Percentiles rank a stretch among this genome's conserved stretches.
These are phyloP conservation scores for Teunomyces tritomae DNA, from an alignment of 805 yeast species.

Conservation along the genomic window DNA sequence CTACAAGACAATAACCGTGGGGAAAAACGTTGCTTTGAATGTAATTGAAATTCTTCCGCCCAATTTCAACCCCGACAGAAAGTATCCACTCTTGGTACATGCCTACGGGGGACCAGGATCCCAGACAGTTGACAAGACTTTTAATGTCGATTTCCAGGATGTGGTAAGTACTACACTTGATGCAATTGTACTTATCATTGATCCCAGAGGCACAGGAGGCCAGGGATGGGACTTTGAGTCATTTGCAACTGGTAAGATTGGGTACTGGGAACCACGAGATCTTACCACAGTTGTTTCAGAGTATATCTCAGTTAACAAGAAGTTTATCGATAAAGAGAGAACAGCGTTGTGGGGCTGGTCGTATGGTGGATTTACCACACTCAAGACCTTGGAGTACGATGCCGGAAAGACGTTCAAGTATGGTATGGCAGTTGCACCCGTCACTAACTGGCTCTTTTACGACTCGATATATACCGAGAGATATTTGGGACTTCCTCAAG, in stretches of 20 bases:
- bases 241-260: slow-evolving; percentile 56
- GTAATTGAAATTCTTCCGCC: slow-evolving; percentile 64
- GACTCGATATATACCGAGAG: slow-evolving; percentile 95
- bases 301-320: slow-evolving; percentile 42
- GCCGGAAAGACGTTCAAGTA: slow-evolving; percentile 70
- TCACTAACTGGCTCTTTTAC: slow-evolving; percentile 88
- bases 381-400: slow-evolving; percentile 85
- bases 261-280: slow-evolving; percentile 78
- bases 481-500: slow-evolving; percentile 82
- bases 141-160: slow-evolving; percentile 55
- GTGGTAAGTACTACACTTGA: slow-evolving; percentile 54
- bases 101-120: slow-evolving; percentile 86
- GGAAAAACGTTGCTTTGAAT: slow-evolving; percentile 40
- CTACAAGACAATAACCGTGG: slow-evolving; percentile 32
- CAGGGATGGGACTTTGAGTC: slow-evolving; percentile 66
- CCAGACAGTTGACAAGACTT: slow-evolving; percentile 49
- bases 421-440: slow-evolving; percentile 97
- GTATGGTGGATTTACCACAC: slow-evolving; percentile 91
- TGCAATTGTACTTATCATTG: slow-evolving; percentile 63
- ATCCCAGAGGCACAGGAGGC: slow-evolving; percentile 83
- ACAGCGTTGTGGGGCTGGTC: slow-evolving; percentile 98
- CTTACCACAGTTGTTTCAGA: slow-evolving; percentile 49
- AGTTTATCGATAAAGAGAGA: slow-evolving; percentile 54
- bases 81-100: slow-evolving; percentile 64
- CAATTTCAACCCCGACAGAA: slow-evolving; percentile 41